Conservation (phyloP, 2,329 filamentous ascomycete genomes). For the Elsinoe arachidis region DNA sequence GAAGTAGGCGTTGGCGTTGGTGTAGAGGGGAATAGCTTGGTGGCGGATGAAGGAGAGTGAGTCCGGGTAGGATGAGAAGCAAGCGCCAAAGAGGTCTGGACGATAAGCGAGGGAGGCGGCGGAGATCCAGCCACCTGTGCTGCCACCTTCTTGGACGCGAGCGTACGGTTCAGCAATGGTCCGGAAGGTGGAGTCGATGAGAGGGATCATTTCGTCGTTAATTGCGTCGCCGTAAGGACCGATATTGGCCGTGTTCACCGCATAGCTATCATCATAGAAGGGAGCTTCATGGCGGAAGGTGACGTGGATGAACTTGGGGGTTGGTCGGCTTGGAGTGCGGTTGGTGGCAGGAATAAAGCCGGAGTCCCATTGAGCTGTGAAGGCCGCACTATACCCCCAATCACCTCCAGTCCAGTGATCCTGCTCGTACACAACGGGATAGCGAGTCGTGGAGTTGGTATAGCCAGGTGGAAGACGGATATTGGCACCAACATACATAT, state of each 20-base stretch:
- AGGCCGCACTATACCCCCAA: conserved; percentile 23
- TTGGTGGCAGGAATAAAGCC: conserved; percentile 26
- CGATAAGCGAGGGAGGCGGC: conserved; percentile 31
- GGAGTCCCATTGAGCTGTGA: conserved; percentile 25
- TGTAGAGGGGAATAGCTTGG: conserved; percentile 31
- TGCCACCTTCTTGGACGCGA: conserved; percentile 31
- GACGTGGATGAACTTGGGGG: conserved; percentile 30
- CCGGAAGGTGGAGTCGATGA: conserved; percentile 28
- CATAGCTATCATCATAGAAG: conserved; percentile 34
- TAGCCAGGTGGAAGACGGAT: conserved; percentile 30
- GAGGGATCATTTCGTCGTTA: conserved; percentile 33
- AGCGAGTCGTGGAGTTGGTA: conserved; percentile 25
- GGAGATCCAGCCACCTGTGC: conserved; percentile 32
- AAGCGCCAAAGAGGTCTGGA: conserved; percentile 31
- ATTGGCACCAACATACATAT: conserved; percentile 32
- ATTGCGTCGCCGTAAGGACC: conserved; percentile 33
- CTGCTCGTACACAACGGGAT: conserved; percentile 31
- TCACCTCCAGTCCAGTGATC: conserved; percentile 25
- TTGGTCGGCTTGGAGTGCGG: conserved; percentile 21
- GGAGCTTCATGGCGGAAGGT: conserved; percentile 32
- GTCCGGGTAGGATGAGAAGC: conserved; percentile 32
- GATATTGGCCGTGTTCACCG: conserved; percentile 32
- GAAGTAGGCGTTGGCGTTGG: conserved; percentile 23
- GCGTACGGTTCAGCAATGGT: conserved; percentile 31
- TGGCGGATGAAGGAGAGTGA: conserved; percentile 31